Evolutionary conservation across 2,329 filamentous ascomycete species (phyloP).

Genomic region (Acephala macrosclerotiorum): DNA sequence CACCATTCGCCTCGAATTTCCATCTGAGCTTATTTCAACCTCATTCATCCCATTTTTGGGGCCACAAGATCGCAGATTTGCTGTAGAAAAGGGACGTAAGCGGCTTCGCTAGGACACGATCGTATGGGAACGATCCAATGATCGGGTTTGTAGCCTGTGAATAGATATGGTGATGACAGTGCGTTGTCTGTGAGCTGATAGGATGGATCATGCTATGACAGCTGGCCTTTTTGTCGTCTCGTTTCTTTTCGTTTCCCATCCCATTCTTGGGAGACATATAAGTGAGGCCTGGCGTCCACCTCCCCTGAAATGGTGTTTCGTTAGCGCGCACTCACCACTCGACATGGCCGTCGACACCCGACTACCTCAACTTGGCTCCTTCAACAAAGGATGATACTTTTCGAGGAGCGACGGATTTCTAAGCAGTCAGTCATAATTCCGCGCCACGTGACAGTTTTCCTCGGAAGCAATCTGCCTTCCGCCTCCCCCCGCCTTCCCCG

Average conservation of each 20-base stretch:
- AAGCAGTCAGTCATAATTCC: neutral
- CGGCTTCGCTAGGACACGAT: neutral
- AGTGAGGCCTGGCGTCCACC: neutral
- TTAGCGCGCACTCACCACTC: neutral
- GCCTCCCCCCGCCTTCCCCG: too few species aligned
- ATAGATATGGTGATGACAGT: neutral
- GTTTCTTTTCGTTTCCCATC: neutral
- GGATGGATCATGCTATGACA: constrained; percentile 6
- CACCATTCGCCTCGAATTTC: neutral
- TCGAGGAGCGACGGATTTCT: neutral
- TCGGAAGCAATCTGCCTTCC: neutral
- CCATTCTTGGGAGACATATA: constrained; percentile 7
- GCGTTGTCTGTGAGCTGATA: constrained; percentile 6
- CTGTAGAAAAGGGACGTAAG: neutral
- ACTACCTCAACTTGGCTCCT: neutral
- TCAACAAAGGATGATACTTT: neutral
- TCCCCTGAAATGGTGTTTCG: neutral
- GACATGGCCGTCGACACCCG: neutral
- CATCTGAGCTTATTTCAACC: constrained; percentile 3
- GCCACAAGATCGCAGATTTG: neutral
- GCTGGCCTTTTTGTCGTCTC: constrained; percentile 5
- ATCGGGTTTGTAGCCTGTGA: neutral
- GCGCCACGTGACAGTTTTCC: neutral
- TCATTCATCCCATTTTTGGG: constrained; percentile 7
- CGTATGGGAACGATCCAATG: constrained; percentile 1